These are phyloP conservation scores for Castanospermum australe DNA, from an alignment of 306 rosid genomes.

Conservation along the genomic window DNA sequence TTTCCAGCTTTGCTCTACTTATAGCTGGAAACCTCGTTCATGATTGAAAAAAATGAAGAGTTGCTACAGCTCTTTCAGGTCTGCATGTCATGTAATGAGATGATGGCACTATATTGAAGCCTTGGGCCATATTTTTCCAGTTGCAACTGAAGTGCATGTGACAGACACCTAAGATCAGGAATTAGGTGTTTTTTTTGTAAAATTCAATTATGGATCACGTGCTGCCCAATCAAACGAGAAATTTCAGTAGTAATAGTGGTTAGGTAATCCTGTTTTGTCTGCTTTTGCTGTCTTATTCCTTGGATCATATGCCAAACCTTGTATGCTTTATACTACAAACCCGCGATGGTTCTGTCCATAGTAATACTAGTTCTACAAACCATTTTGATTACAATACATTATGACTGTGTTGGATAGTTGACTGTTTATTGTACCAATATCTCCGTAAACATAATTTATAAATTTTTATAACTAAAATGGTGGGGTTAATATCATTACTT, in stretches of 20 bases:
- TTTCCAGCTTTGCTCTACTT: constrained; percentile 22
- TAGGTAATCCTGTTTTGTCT: constrained; percentile 47
- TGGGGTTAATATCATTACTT: too few relatives aligned
- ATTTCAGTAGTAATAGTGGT: constrained; percentile 24
- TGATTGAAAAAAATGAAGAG: background rate
- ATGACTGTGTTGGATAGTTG: too few relatives aligned
- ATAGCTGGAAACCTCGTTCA: constrained; percentile 17
- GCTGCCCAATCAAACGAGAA: constrained; percentile 1
- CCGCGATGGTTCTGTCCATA: too few relatives aligned
- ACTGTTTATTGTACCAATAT: too few relatives aligned
- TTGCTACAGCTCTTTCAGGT: constrained; percentile 26
- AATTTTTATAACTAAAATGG: too few relatives aligned
- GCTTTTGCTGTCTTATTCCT: constrained; percentile 32
- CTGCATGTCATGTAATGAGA: constrained; percentile 26
- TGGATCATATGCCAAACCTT: background rate
- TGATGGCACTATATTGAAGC: constrained; percentile 19
- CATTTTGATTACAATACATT: too few relatives aligned
- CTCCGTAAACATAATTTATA: too few relatives aligned
- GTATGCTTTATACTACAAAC: too few relatives aligned
- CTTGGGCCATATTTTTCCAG: constrained; percentile 14
- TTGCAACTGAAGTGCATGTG: constrained; percentile 37
- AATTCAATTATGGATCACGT: constrained; percentile 29
- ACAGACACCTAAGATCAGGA: constrained; percentile 28
- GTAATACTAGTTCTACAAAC: too few relatives aligned
- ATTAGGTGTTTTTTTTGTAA: constrained; percentile 24